phyloP scores from a whole-genome alignment of 345 rosid species.

The Moricandia moricandioides region DNA sequence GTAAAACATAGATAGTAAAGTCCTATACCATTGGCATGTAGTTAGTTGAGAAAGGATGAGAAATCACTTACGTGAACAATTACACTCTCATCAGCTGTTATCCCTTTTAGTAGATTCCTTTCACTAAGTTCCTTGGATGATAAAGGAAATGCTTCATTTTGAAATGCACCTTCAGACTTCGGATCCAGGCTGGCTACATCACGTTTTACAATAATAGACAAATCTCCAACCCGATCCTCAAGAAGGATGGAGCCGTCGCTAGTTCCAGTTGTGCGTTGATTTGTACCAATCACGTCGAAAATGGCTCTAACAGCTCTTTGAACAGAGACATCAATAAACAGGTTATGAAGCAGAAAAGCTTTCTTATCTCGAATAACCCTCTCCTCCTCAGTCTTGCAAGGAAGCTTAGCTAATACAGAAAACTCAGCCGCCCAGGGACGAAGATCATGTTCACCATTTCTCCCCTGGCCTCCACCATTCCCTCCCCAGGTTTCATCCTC shows the following conservation, averaged over 20 bases:
- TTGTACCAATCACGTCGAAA: conserved; percentile 38
- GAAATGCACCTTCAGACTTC: conserved; percentile 41
- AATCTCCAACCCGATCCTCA: conserved; percentile 73
- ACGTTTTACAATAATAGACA: conserved; percentile 58
- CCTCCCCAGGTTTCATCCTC: conserved; percentile 94
- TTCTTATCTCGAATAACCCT: conserved; percentile 83
- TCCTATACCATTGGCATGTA: neutral
- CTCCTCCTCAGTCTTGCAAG: conserved; percentile 91
- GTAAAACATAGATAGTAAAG: neutral
- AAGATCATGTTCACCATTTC: conserved; percentile 55
- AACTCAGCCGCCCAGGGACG: conserved; percentile 85
- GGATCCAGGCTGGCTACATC: conserved; percentile 50
- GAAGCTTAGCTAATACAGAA: conserved; percentile 72
- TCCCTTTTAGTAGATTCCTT: conserved; percentile 81
- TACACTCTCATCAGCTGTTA: conserved; percentile 92
- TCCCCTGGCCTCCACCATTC: conserved; percentile 86
- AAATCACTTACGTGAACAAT: conserved; percentile 73
- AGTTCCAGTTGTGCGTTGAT: conserved; percentile 26
- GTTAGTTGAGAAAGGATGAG: neutral
- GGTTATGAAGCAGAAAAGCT: conserved; percentile 80
- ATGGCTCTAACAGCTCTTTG: conserved; percentile 71
- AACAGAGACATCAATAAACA: conserved; percentile 72
- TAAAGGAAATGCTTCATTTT: conserved; percentile 49
- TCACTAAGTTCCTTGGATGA: conserved; percentile 54
- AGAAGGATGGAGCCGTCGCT: conserved; percentile 37